Conservation (phyloP, 2,329 filamentous ascomycete species). For the Colletotrichum spaethianum region DNA sequence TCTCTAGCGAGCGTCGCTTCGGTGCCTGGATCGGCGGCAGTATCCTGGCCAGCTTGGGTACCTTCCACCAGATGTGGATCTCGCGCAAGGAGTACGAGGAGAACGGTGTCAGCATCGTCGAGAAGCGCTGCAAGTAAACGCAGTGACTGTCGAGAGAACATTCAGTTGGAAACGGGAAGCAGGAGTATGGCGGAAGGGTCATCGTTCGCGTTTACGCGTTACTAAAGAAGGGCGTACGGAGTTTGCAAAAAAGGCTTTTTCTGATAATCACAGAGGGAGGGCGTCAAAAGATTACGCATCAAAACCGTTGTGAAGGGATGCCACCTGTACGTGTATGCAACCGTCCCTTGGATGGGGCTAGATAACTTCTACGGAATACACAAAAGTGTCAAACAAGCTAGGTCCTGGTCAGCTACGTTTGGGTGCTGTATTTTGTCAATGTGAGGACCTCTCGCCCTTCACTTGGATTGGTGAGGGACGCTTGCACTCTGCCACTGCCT, state of each 20-base stretch:
- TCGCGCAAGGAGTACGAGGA: constrained; percentile 98
- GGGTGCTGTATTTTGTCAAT: neutral
- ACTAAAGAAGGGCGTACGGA: constrained; percentile 35
- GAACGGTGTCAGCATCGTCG: constrained; percentile 89
- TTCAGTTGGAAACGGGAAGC: constrained; percentile 20
- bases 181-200: constrained; percentile 35
- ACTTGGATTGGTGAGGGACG: neutral
- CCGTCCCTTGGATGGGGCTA: neutral
- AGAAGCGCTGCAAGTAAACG: constrained; percentile 91
- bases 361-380: constrained; percentile 25
- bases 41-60: constrained; percentile 94
- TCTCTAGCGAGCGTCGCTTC: constrained; percentile 90
- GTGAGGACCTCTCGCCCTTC: neutral
- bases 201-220: constrained; percentile 31
- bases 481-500: neutral
- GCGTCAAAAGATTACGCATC: constrained; percentile 27
- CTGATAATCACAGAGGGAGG: constrained; percentile 19
- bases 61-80: constrained; percentile 99
- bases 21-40: constrained; percentile 97
- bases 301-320: constrained; percentile 19
- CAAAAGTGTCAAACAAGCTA: constrained; percentile 13
- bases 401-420: neutral
- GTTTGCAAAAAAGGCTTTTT: constrained; percentile 35
- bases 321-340: constrained; percentile 3
- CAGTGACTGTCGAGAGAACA: neutral